Conservation (phyloP, 2,329 filamentous ascomycete species). For the Aspergillus fijiensis region DNA sequence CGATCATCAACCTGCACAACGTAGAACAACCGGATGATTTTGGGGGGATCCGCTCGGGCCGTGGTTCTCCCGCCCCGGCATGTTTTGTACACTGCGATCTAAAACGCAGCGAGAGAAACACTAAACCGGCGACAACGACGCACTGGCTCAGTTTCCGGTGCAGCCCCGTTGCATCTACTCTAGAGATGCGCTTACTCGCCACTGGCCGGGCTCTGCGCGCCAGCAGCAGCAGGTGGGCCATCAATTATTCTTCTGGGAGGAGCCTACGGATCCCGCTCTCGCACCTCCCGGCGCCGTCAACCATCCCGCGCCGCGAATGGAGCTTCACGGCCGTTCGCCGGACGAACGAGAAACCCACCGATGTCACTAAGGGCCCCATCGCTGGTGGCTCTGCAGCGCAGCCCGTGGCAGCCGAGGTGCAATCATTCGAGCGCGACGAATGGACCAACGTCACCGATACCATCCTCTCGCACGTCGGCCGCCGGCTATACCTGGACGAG, state of each 20-base stretch:
- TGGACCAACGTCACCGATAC: constrained; percentile 83
- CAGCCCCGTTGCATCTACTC: not conserved
- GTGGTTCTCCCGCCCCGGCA: constrained; percentile 4
- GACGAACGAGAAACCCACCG: constrained; percentile 16
- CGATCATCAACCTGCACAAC: not conserved
- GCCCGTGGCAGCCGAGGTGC: constrained; percentile 60
- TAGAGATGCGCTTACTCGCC: constrained; percentile 39
- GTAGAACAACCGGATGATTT: not conserved
- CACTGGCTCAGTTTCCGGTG: not conserved
- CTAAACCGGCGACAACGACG: not conserved
- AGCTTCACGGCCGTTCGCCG: constrained; percentile 35
- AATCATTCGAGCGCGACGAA: constrained; percentile 65
- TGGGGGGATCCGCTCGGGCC: not conserved
- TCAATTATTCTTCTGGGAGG: constrained; percentile 24
- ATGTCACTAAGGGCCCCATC: constrained; percentile 10
- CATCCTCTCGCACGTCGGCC: constrained; percentile 71
- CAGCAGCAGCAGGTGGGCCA: constrained; percentile 35
- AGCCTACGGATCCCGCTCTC: constrained; percentile 24
- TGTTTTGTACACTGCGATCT: constrained; percentile 1
- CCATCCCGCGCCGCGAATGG: constrained; percentile 26
- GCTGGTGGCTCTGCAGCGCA: constrained; percentile 13
- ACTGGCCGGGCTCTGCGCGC: constrained; percentile 41
- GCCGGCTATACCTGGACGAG: constrained; percentile 82
- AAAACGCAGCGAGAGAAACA: not conserved
- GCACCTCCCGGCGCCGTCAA: constrained; percentile 18